Percentiles rank a stretch among this genome's conserved stretches.
Evolutionary conservation across 2,329 filamentous ascomycete species (phyloP).

Genomic region (Alternaria solani): DNA sequence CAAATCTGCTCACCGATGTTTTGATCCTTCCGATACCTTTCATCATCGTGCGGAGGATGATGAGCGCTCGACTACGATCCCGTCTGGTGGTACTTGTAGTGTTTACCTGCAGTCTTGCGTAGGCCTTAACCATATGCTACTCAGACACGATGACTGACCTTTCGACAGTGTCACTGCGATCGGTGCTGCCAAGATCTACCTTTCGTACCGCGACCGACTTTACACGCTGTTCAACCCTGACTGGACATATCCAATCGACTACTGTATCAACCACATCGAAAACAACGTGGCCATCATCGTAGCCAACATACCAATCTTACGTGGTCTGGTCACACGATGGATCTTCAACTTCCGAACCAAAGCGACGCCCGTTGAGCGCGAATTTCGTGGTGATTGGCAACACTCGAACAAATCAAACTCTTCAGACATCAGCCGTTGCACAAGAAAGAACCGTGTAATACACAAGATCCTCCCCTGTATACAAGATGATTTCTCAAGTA

Average conservation of each 20-base stretch:
- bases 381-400: constrained; percentile 40
- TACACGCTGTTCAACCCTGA: constrained; percentile 47
- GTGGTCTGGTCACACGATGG: constrained; percentile 52
- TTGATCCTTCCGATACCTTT: constrained; percentile 54
- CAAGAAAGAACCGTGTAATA: constrained; percentile 30
- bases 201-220: constrained; percentile 52
- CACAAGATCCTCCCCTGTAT: constrained; percentile 48
- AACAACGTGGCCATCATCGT: constrained; percentile 54
- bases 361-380: constrained; percentile 43
- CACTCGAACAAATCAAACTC: constrained; percentile 38
- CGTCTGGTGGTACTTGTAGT: constrained; percentile 50
- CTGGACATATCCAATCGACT: constrained; percentile 55
- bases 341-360: constrained; percentile 50
- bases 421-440: constrained; percentile 36
- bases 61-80: constrained; percentile 51
- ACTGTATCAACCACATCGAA: constrained; percentile 53
- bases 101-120: constrained; percentile 53
- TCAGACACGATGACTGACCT: constrained; percentile 7
- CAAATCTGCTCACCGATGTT: constrained; percentile 52
- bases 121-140: constrained; percentile 16
- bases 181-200: constrained; percentile 52
- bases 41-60: constrained; percentile 52
- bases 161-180: constrained; percentile 48
- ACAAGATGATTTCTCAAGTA: constrained; percentile 46
- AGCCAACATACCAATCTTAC: constrained; percentile 52